Percentiles rank a stretch among this genome's conserved stretches.
These are phyloP conservation scores for Bolboschoenoplectus hybrid DNA, from an alignment of 202 grass and related monocot genomes.

Conservation along the genomic window DNA sequence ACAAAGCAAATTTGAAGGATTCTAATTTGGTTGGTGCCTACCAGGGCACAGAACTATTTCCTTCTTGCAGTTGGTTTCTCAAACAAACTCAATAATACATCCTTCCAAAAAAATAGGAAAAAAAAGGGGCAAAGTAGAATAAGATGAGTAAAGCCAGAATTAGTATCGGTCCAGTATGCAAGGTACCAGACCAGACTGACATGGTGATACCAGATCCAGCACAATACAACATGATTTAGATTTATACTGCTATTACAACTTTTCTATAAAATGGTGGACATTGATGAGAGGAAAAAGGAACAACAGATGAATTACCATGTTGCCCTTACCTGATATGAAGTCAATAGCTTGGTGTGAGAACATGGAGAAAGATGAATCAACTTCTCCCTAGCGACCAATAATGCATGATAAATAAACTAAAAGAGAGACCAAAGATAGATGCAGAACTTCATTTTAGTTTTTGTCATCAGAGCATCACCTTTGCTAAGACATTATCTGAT, in stretches of 20 bases:
- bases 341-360: slow-evolving; percentile 92
- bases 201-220: not conserved
- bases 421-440: slow-evolving; percentile 21
- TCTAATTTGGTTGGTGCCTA: not conserved
- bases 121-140: not conserved
- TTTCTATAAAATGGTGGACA: not conserved
- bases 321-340: slow-evolving; percentile 72
- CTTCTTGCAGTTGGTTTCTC: not conserved
- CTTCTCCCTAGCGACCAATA: slow-evolving; percentile 49
- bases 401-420: slow-evolving; percentile 42
- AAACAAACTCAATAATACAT: not conserved
- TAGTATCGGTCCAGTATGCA: not conserved
- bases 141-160: not conserved
- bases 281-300: not conserved
- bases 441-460: slow-evolving; percentile 7
- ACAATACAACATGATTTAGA: not conserved
- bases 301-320: not conserved
- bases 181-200: not conserved
- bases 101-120: not conserved
- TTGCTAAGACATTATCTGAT: slow-evolving; percentile 58
- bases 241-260: not conserved
- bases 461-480: slow-evolving; percentile 49
- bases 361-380: slow-evolving; percentile 54
- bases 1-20: not conserved
- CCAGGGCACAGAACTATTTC: not conserved